Conservation (phyloP, 179 eudicot species). For the Heliamphora pulchella region DNA sequence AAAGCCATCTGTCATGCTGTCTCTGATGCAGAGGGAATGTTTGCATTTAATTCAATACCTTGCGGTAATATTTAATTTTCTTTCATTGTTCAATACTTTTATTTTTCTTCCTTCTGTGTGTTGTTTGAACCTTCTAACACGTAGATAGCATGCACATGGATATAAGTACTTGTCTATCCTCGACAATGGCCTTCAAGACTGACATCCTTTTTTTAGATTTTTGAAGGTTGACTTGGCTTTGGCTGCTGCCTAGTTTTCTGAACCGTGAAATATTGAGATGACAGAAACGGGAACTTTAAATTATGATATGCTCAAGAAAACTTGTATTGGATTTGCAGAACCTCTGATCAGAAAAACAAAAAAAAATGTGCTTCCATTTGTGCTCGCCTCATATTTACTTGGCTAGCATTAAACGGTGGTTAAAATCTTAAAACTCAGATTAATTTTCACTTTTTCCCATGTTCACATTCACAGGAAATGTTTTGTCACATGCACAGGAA, state of each 20-base stretch:
- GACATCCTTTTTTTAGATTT: neutral
- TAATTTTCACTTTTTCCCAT: neutral
- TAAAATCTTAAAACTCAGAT: neutral
- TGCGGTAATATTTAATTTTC: slow-evolving; percentile 51
- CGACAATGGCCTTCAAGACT: slow-evolving; percentile 1
- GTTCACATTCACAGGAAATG: neutral
- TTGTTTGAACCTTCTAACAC: neutral
- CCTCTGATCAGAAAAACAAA: neutral
- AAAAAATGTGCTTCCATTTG: neutral
- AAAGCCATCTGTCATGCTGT: slow-evolving; percentile 84
- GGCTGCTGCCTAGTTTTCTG: neutral
- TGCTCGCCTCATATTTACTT: neutral
- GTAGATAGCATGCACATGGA: neutral
- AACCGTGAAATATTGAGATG: neutral
- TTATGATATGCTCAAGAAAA: neutral
- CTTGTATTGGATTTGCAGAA: neutral
- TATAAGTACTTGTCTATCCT: neutral
- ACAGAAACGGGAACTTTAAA: neutral
- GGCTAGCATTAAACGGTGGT: no score
- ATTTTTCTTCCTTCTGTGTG: neutral
- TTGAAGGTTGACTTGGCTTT: neutral
- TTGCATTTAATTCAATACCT: slow-evolving; percentile 72
- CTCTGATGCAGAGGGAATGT: slow-evolving; percentile 83
- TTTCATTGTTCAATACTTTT: neutral
- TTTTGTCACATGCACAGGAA: no score